A percentile compares a stretch with the other conserved stretches of the same genome.
Evolutionary conservation across 116 monocot genomes (phyloP).

Genomic region (Iris pallida): DNA sequence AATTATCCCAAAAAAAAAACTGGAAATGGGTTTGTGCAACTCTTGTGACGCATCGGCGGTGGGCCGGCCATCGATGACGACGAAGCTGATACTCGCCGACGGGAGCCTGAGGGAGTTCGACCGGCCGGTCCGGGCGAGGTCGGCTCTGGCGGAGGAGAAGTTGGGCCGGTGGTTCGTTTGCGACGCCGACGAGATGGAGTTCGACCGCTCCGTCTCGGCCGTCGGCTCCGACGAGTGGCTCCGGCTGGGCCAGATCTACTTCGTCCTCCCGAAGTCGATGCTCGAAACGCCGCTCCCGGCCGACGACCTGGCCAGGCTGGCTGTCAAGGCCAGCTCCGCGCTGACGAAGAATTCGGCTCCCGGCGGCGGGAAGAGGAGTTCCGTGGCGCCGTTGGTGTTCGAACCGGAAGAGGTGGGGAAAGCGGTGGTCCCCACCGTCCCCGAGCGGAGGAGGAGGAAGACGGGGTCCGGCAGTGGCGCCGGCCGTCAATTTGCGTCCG

Average conservation of each 20-base stretch:
- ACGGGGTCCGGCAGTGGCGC: conserved; percentile 9
- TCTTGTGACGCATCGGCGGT: conserved; percentile 10
- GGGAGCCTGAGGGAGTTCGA: conserved; percentile 35
- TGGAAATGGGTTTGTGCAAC: conserved; percentile 6
- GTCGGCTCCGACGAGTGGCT: conserved; percentile 19
- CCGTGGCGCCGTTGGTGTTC: conserved; percentile 16
- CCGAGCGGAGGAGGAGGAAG: not conserved
- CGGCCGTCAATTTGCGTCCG: conserved; percentile 25
- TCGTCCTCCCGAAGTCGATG: conserved; percentile 38
- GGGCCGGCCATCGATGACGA: conserved; percentile 18
- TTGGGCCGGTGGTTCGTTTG: conserved; percentile 28
- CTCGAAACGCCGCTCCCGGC: conserved; percentile 23
- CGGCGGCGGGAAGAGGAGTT: conserved; percentile 4
- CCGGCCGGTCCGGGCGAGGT: conserved; percentile 17
- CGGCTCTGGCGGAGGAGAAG: too few relatives aligned
- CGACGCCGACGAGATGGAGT: conserved; percentile 51
- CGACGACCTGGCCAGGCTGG: conserved; percentile 43
- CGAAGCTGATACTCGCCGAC: not conserved
- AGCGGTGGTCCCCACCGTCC: conserved; percentile 1
- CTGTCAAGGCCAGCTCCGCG: conserved; percentile 30
- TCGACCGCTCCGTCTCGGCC: conserved; percentile 26
- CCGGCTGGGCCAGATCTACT: conserved; percentile 45
- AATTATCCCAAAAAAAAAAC: too few relatives aligned
- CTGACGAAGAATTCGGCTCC: conserved; percentile 6
- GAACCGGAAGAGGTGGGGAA: not conserved